Evolutionary conservation across 257 asterid genomes (phyloP).

Genomic region (Nemophila menziesii): DNA sequence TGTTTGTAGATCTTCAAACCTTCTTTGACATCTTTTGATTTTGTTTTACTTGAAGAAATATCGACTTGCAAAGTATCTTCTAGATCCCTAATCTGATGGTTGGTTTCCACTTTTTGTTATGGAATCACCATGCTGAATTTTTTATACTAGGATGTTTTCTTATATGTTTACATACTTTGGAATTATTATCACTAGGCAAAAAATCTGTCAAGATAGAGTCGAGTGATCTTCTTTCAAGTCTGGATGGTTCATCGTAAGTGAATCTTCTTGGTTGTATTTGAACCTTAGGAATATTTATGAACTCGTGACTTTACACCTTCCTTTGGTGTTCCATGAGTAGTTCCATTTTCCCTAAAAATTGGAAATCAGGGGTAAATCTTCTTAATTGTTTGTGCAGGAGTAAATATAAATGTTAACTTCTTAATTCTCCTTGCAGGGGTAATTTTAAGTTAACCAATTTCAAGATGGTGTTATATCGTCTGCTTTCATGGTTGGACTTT

Average conservation of each 20-base stretch:
- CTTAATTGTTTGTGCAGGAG: too few species aligned
- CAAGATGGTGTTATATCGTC: too few species aligned
- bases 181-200: conserved; percentile 41
- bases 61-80: conserved; percentile 98
- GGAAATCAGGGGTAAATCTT: too few species aligned
- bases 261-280: too few species aligned
- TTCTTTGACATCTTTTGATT: conserved; percentile 14
- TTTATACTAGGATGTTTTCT: too few species aligned
- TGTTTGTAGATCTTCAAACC: conserved; percentile 7
- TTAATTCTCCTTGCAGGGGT: too few species aligned
- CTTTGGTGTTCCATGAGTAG: not conserved
- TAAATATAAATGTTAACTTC: too few species aligned
- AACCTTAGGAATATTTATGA: not conserved
- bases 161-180: conserved; percentile 12
- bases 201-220: conserved; percentile 72
- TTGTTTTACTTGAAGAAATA: conserved; percentile 53
- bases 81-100: conserved; percentile 94
- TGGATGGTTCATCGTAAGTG: conserved; percentile 95
- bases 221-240: conserved; percentile 56
- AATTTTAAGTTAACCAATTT: too few species aligned
- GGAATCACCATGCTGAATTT: too few species aligned
- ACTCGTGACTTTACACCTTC: not conserved
- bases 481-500: too few species aligned
- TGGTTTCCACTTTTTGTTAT: conserved; percentile 16
- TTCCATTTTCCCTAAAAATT: too few species aligned